A percentile compares a stretch with the other conserved stretches of the same genome.
Conservation (phyloP, 768 basidiomycete genomes). For the Pulveroboletus sp. region DNA sequence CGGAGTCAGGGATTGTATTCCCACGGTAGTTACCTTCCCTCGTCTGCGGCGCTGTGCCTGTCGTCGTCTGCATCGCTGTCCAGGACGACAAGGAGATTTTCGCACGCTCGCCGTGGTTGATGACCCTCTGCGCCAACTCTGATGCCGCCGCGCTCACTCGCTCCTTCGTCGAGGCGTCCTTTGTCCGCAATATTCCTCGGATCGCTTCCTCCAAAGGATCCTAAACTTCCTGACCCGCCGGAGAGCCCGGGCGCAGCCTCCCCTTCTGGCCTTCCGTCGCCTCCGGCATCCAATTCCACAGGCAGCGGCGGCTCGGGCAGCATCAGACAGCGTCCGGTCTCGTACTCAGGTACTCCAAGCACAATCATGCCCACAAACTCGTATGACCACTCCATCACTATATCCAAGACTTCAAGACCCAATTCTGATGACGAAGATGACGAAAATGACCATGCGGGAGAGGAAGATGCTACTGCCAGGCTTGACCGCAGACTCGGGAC, state of each 20-base stretch:
- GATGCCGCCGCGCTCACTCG: slow-evolving; percentile 51
- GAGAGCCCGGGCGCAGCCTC: slow-evolving; percentile 53
- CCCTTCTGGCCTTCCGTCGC: slow-evolving; percentile 71
- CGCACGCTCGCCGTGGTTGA: slow-evolving; percentile 22
- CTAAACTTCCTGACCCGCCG: slow-evolving; percentile 68
- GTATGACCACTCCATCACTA: slow-evolving; percentile 33
- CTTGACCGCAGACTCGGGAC: slow-evolving; percentile 36
- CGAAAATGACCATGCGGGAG: slow-evolving; percentile 46
- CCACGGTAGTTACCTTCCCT: slow-evolving; percentile 25
- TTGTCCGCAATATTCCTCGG: slow-evolving; percentile 61
- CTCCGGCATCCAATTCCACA: slow-evolving; percentile 82
- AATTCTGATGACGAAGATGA: slow-evolving; percentile 45
- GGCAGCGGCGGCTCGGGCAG: slow-evolving; percentile 58
- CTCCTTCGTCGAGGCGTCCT: slow-evolving; percentile 45
- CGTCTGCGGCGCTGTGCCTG: slow-evolving; percentile 15
- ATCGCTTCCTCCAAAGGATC: slow-evolving; percentile 39
- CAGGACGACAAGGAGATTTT: slow-evolving; percentile 21
- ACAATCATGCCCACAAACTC: slow-evolving; percentile 40
- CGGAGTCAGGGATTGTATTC: slow-evolving; percentile 11
- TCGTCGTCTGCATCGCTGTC: slow-evolving; percentile 29
- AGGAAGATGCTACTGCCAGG: slow-evolving; percentile 63
- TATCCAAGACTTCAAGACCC: slow-evolving; percentile 28
- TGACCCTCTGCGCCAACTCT: slow-evolving; percentile 25
- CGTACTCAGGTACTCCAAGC: slow-evolving; percentile 24
- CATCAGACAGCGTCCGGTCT: slow-evolving; percentile 33